Conservation (phyloP, 306 rosid species). For the Lotus japonicus region DNA sequence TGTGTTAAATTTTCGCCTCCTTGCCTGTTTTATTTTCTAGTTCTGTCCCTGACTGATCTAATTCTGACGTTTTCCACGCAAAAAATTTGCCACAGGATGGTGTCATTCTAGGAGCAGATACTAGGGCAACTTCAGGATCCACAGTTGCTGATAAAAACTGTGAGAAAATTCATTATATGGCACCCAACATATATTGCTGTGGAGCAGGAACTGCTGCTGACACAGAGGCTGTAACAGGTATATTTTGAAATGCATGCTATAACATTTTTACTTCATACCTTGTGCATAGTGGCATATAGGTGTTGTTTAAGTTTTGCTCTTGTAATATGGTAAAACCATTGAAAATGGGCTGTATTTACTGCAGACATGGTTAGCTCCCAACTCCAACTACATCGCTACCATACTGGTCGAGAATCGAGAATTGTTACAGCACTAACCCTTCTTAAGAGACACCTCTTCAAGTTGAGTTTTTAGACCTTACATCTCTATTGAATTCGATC, state of each 20-base stretch:
- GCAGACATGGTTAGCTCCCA: conserved; percentile 97
- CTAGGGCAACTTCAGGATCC: conserved; percentile 95
- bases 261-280: background rate
- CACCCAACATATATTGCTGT: conserved; percentile 93
- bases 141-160: conserved; percentile 90
- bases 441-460: conserved; percentile 48
- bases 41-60: too few relatives aligned
- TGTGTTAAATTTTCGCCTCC: too few relatives aligned
- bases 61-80: background rate
- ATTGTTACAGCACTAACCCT: conserved; percentile 42
- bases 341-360: conserved; percentile 15
- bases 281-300: background rate
- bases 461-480: conserved; percentile 30
- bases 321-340: background rate
- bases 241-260: background rate
- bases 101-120: conserved; percentile 96
- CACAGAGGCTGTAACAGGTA: conserved; percentile 98
- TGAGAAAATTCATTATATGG: conserved; percentile 96
- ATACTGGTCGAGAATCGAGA: conserved; percentile 71
- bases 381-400: conserved; percentile 86
- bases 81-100: conserved; percentile 59
- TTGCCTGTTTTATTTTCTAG: too few relatives aligned
- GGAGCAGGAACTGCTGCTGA: conserved; percentile 99
- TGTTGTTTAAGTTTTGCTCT: background rate
- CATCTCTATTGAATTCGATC: background rate